phyloP scores from a whole-genome alignment of 2,329 filamentous ascomycete genomes.

The Cladosporium sp. region DNA sequence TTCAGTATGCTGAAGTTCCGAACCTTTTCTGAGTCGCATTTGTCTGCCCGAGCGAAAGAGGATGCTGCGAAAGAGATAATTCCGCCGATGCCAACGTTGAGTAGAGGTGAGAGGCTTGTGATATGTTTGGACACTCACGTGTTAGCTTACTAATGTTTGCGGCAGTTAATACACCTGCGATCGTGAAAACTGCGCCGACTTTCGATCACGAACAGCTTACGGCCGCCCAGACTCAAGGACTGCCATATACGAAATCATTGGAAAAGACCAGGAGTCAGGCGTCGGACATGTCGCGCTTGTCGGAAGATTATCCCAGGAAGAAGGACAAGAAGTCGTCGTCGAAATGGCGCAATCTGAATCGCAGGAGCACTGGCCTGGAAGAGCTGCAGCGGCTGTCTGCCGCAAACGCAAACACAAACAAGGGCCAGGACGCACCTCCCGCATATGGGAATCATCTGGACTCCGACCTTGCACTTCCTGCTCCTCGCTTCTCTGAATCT shows the following conservation, averaged over 20 bases:
- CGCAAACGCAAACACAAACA: slow-evolving; percentile 35
- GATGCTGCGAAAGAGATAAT: slow-evolving; percentile 53
- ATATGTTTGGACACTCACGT: not conserved
- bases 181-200: slow-evolving; percentile 90
- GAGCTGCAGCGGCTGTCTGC: slow-evolving; percentile 56
- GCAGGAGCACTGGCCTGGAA: slow-evolving; percentile 31
- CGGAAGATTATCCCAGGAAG: slow-evolving; percentile 4
- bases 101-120: slow-evolving; percentile 22
- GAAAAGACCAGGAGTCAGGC: slow-evolving; percentile 17
- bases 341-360: slow-evolving; percentile 26
- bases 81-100: slow-evolving; percentile 41
- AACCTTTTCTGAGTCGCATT: slow-evolving; percentile 88
- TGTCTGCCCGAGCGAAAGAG: slow-evolving; percentile 71
- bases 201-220: slow-evolving; percentile 34
- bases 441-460: slow-evolving; percentile 60
- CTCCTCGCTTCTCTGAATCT: slow-evolving; percentile 73
- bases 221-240: slow-evolving; percentile 18
- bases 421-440: slow-evolving; percentile 44
- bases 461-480: slow-evolving; percentile 60
- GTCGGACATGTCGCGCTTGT: slow-evolving; percentile 11
- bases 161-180: slow-evolving; percentile 49
- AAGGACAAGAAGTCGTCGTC: slow-evolving; percentile 21
- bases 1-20: slow-evolving; percentile 75
- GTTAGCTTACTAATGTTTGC: not conserved
- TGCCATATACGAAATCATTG: slow-evolving; percentile 24